These are phyloP conservation scores for Rosa rugosa DNA, from an alignment of 306 rosid genomes.

Conservation along the genomic window DNA sequence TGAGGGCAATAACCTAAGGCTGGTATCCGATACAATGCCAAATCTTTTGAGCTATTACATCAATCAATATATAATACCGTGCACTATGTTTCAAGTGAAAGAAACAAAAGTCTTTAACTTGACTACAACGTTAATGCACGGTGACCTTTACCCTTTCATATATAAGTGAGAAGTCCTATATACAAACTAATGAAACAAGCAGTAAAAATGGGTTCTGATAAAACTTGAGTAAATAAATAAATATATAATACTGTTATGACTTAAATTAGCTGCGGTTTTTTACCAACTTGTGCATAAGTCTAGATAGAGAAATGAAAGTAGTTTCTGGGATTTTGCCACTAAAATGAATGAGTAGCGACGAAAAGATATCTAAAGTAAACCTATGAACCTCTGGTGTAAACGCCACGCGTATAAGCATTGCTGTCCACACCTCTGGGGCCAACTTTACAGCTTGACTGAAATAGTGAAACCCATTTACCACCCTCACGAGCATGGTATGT, in stretches of 20 bases:
- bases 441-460: slow-evolving; percentile 59
- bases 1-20: no score
- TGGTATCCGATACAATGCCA: not conserved
- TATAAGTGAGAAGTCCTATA: not conserved
- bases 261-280: slow-evolving; percentile 27
- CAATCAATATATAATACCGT: no score
- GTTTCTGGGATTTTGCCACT: slow-evolving; percentile 55
- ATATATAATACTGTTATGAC: not conserved
- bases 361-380: slow-evolving; percentile 63
- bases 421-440: slow-evolving; percentile 82
- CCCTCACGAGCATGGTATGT: slow-evolving; percentile 51
- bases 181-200: not conserved
- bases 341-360: slow-evolving; percentile 52
- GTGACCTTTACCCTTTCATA: not conserved
- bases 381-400: slow-evolving; percentile 71
- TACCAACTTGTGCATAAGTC: slow-evolving; percentile 56
- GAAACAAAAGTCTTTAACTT: not conserved
- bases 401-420: slow-evolving; percentile 76
- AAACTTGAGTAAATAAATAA: not conserved
- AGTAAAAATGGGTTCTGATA: not conserved
- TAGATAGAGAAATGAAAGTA: slow-evolving; percentile 68
- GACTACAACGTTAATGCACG: not conserved
- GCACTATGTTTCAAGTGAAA: not conserved
- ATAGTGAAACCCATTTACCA: slow-evolving; percentile 57
- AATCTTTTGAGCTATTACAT: no score